Evolutionary conservation across 106 monocot species (phyloP).

Genomic region (Phalaenopsis equestris): DNA sequence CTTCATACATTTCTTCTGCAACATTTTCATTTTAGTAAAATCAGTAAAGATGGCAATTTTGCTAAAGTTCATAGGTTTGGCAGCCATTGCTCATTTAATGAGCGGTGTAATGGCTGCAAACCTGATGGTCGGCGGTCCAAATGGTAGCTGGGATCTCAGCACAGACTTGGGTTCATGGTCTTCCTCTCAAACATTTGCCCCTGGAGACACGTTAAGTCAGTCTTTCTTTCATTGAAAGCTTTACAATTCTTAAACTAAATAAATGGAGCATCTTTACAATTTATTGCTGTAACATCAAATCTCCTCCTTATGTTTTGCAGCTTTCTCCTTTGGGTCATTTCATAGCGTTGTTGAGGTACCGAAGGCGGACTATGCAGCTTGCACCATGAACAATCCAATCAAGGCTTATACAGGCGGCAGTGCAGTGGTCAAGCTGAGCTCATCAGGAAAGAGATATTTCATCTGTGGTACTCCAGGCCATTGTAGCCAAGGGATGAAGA

Average conservation of each 20-base stretch:
- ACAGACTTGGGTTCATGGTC: neutral
- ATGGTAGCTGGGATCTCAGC: neutral
- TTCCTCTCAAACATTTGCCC: neutral
- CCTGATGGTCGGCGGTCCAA: neutral
- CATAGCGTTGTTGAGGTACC: slow-evolving; percentile 43
- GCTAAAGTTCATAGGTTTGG: neutral
- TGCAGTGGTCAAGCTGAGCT: slow-evolving; percentile 26
- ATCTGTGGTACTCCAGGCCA: slow-evolving; percentile 43
- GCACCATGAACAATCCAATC: slow-evolving; percentile 23
- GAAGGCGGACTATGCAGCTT: slow-evolving; percentile 41
- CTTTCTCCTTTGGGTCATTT: slow-evolving; percentile 24
- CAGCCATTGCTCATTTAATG: neutral
- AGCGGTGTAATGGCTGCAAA: neutral
- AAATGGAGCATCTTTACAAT: neutral
- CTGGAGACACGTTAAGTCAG: slow-evolving; percentile 1
- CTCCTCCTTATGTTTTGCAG: slow-evolving; percentile 9
- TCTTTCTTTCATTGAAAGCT: neutral
- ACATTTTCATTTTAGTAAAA: neutral
- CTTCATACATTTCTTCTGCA: neutral
- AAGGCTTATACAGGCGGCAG: slow-evolving; percentile 13
- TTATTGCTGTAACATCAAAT: neutral
- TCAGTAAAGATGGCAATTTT: neutral
- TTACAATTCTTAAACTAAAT: neutral
- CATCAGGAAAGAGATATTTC: slow-evolving; percentile 47
- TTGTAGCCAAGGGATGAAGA: slow-evolving; percentile 44